Base-by-base conservation (phyloP, 768 basidiomycete species). In the Pleurotus djamor region DNA sequence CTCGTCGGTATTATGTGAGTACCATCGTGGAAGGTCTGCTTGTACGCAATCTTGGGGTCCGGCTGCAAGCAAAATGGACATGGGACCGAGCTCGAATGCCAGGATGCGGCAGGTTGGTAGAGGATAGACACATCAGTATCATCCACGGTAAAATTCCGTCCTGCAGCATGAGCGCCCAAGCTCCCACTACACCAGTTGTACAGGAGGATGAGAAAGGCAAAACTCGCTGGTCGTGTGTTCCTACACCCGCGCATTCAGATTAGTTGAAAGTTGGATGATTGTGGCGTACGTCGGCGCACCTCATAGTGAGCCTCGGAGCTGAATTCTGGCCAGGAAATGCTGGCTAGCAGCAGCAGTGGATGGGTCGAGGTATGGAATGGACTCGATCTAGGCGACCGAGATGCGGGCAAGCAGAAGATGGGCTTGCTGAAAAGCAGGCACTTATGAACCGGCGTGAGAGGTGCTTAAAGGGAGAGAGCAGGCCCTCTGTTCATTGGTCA, bases 1-100 rank as follows among this genome's bases (percentile, higher is more conserved):
- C 32, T 35, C 3, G 60, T 51, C 21, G 60, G 32, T 34, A 61
- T 37, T 17, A 67, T 44, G 59, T 75, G 67, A 9, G 70, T 65
- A 13, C 70, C 76, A 60, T 74, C 68, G 63, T 80, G 79, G 59
- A 69, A 79, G 8, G 77, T 73, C 1, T 64, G 21, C 17, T 68
- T 60, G 38, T 57, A 62, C 4, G 72, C 69, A 34, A 65, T 49
- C 32, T 58, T 36, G 8, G 63, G 10, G 17, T 66, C 66, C 0
- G 72, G 70, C 56, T 70, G 65, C 7, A 72, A 57, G 64, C 77
- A 77, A 8, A 63, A 51, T n/a, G 67, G 48, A 63, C 74, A 77
- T 4, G 63, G 58, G 38, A 65, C 61, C 12, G 67, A 47, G 58
- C 67, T 76, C 12, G 73, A 61, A 57, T 65, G 66, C 79, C 79